Base-by-base conservation (phyloP, 2,329 filamentous ascomycete genomes). In the Diaporthe sp. region DNA sequence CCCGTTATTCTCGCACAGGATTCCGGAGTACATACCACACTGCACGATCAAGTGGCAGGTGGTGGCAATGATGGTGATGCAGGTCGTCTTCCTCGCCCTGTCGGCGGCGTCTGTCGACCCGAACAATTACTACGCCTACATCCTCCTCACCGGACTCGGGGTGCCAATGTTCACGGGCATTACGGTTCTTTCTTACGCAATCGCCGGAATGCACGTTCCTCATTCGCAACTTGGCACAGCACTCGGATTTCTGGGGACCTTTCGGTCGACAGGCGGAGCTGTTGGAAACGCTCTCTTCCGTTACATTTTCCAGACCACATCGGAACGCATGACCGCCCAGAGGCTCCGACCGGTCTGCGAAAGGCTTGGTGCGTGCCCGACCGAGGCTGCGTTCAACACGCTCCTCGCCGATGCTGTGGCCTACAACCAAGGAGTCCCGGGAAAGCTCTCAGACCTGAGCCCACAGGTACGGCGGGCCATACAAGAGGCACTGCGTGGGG, bases 11-110 rank as follows among this genome's bases (percentile, higher is more conserved):
- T 49, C 58, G 6, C 71, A 73, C 71, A 73, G 12, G 28, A 42
- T 73, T 9, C 71, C 60, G 7, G 47, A 73, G 7, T 73, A 67
- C 25, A 67, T 73, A 22, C 71, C 71, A 17, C 47, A 39, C 31
- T 67, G 60, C 37, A 73, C 71, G 4, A 73, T 73, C 37, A 73
- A 73, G 49, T 73, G 71, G 71, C 71, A 73, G n/a, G 37, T 63
- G 22, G 71, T 73, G 34, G 44, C 25, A 1, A 39, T 20, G n/a
- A 73, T 65, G 49, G 71, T 42, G n/a, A 22, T 73, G 49, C 71
- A 73, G 58, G 49, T 65, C 12, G 71, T 73, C 4, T 73, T 73
- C 10, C 71, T 73, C 22, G 71, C 58, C n/a, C 4, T 55, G 10
- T 73, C 71, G 17, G 71, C 71, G 12, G 71, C 44, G 9, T 73